Percentiles rank a stretch among this genome's conserved stretches.
These are phyloP conservation scores for Penstemon barbatus DNA, from an alignment of 257 asterid species.

Conservation along the genomic window DNA sequence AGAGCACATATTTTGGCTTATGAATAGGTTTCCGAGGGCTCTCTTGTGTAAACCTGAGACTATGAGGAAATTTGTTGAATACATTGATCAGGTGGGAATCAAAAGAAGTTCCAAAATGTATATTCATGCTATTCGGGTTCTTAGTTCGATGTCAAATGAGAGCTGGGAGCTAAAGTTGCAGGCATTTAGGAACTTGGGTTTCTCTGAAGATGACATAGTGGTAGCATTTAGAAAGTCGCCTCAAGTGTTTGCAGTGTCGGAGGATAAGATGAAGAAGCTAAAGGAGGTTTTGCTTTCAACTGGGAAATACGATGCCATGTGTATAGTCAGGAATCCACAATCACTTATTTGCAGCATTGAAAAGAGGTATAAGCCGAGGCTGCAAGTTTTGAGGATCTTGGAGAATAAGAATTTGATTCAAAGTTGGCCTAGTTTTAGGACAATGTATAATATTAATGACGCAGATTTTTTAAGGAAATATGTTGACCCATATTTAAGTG, in stretches of 20 bases:
- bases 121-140: conserved; percentile 23
- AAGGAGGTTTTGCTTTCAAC: conserved; percentile 23
- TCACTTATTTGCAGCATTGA: conserved; percentile 28
- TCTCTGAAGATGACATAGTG: conserved; percentile 25
- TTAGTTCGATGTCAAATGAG: conserved; percentile 19
- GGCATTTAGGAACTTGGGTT: conserved; percentile 24
- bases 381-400: conserved; percentile 26
- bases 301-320: conserved; percentile 16
- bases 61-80: conserved; percentile 21
- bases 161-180: conserved; percentile 31
- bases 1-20: not conserved
- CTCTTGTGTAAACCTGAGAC: conserved; percentile 22
- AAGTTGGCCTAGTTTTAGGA: conserved; percentile 12
- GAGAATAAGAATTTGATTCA: conserved; percentile 16
- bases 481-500: conserved; percentile 26
- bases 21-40: conserved; percentile 27
- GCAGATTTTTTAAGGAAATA: conserved; percentile 1
- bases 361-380: conserved; percentile 29
- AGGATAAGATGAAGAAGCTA: conserved; percentile 26
- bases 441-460: not conserved
- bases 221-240: conserved; percentile 28
- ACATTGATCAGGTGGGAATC: conserved; percentile 24
- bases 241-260: conserved; percentile 23
- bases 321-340: conserved; percentile 23
- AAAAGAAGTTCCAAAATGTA: conserved; percentile 16